A percentile compares a stretch with the other conserved stretches of the same genome.
Evolutionary conservation across 768 basidiomycete genomes (phyloP).

Genomic region (Termitomyces sp.): DNA sequence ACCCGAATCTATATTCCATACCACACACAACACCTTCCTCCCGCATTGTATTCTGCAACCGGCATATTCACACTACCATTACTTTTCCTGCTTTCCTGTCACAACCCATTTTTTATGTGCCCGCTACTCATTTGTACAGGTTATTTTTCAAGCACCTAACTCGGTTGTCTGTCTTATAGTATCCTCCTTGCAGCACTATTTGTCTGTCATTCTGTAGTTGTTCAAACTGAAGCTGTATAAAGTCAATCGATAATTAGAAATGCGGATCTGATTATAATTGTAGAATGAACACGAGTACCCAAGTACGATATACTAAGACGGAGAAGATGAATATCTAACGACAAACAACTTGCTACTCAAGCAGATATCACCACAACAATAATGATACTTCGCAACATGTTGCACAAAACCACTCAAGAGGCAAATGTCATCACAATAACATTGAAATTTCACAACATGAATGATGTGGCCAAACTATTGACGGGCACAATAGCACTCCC

Average conservation of each 20-base stretch:
- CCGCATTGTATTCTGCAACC: constrained; percentile 70
- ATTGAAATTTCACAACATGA: not conserved
- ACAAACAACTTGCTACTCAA: too few species aligned
- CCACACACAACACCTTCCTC: constrained; percentile 38
- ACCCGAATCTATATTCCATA: constrained; percentile 31
- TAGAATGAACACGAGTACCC: not conserved
- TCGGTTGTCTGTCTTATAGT: constrained; percentile 71
- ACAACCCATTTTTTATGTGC: constrained; percentile 37
- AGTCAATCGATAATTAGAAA: constrained; percentile 41
- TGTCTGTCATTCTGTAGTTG: constrained; percentile 73
- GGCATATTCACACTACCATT: constrained; percentile 58
- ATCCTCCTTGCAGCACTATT: constrained; percentile 57
- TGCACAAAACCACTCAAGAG: too few species aligned
- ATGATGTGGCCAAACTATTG: not conserved
- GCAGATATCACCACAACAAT: too few species aligned
- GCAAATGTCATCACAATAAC: not conserved
- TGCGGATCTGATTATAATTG: constrained; percentile 4
- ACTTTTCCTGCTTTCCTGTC: constrained; percentile 47
- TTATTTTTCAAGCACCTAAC: constrained; percentile 49
- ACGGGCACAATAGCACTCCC: not conserved
- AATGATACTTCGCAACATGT: too few species aligned
- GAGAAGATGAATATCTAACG: too few species aligned
- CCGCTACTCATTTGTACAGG: constrained; percentile 55
- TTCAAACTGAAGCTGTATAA: constrained; percentile 54
- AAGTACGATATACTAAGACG: too few species aligned